Evolutionary conservation across 2,329 filamentous ascomycete species (phyloP), one percentile per base, ranked within the genome.

Genomic region (Coleophoma crateriformis): DNA sequence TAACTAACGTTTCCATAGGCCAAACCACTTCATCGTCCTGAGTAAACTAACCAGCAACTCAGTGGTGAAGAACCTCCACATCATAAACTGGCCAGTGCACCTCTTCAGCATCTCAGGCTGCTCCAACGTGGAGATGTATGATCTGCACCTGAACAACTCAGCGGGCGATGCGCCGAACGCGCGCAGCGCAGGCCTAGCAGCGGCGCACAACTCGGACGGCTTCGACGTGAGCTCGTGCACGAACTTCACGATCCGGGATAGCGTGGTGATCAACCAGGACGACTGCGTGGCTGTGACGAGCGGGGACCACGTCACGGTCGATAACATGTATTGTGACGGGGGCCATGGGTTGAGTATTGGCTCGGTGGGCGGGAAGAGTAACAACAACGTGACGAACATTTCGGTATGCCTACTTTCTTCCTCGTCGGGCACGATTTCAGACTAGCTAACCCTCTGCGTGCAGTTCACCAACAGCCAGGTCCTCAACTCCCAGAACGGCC

Each of bases 91-190:
- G 33, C 78, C 77, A 0, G 73, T 76, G 4, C 77, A 81, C 57
- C 71, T 67, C 38, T 77, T 80, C 64, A 71, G 59, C 34, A 65
- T 72, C 48, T 70, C 73, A 54, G 58, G 64, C 2, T 69, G 67
- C 32, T 65, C 64, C 4, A 67, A 71, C 45, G 62, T 80, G 11
- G 68, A 64, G 5, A 58, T 85, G 14, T 69, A 70, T 20, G 62
- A 71, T 46, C 70, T 84, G 55, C 73, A 71, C 27, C 76, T 84
- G 51, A 75, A 84, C 63, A 79, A 82, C 65, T 69, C 69, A 3
- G 78, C 68, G 14, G 81, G 81, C 20, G 73, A 81, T 50, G 55
- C 59, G 2, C 64, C 63, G 2, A 71, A 72, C 22, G 46, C 46
- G 14, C 49, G 49, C 17, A 61, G 58, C 44, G 45, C 42, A 7